These are phyloP conservation scores for Fusarium austroafricanum DNA, from an alignment of 2,329 filamentous ascomycete genomes.

Conservation along the genomic window DNA sequence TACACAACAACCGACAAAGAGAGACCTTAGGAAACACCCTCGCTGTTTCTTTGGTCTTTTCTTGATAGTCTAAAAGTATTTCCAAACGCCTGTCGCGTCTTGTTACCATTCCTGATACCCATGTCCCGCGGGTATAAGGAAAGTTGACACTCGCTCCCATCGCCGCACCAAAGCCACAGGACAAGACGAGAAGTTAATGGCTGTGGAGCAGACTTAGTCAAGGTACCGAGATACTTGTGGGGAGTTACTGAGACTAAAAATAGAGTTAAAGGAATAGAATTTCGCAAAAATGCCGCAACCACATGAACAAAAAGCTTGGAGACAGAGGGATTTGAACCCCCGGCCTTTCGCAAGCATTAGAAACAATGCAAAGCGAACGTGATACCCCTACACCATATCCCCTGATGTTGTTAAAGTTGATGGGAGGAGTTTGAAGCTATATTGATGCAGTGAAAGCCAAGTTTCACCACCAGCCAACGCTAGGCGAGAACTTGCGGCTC, in stretches of 20 bases:
- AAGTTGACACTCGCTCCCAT: not conserved
- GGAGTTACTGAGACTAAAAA: not conserved
- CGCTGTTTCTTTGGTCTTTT: not conserved
- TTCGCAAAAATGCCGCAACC: not conserved
- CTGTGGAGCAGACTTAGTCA: not conserved
- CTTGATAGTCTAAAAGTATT: no score
- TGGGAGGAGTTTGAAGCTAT: no score
- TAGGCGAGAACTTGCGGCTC: no score
- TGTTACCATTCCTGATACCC: not conserved
- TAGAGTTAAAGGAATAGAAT: not conserved
- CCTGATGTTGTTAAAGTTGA: no score
- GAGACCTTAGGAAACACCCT: not conserved
- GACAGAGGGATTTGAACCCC: slow-evolving; percentile 49
- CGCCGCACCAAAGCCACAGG: not conserved
- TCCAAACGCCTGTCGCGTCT: not conserved
- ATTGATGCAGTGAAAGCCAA: no score
- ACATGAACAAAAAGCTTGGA: slow-evolving; percentile 29
- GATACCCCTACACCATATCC: not conserved
- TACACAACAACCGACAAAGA: not conserved
- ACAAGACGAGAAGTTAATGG: no score
- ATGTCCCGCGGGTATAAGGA: fast-evolving
- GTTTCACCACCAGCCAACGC: no score
- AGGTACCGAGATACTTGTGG: not conserved
- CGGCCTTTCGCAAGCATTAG: slow-evolving; percentile 41
- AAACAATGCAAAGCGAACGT: slow-evolving; percentile 46